phyloP scores from a whole-genome alignment of 495 filamentous ascomycete genomes.

The Annulohypoxylon bovei region DNA sequence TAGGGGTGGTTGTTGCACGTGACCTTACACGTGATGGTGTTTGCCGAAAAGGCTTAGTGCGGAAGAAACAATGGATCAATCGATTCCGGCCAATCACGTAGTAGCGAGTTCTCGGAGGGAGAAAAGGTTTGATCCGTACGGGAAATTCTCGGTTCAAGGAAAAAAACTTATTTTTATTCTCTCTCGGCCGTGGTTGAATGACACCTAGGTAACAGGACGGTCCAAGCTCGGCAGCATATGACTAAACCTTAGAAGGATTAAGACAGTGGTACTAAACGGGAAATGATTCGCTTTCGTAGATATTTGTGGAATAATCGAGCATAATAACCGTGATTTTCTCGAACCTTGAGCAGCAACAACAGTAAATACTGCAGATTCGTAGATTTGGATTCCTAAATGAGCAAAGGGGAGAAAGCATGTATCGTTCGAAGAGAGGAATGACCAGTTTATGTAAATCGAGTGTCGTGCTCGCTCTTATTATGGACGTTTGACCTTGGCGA shows the following conservation, averaged over 20 bases:
- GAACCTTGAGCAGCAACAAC: conserved; percentile 4
- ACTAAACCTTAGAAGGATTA: not conserved
- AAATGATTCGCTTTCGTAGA: conserved; percentile 15
- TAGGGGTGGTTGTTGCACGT: not conserved
- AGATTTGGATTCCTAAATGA: conserved; percentile 33
- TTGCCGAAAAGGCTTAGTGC: not conserved
- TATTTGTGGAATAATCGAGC: conserved; percentile 7
- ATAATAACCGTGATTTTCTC: conserved; percentile 11
- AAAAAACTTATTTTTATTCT: not conserved
- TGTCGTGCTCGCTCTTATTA: conserved; percentile 58
- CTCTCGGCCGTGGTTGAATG: conserved; percentile 3
- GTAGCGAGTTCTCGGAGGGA: not conserved
- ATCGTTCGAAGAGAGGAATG: conserved; percentile 42
- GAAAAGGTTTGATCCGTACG: not conserved
- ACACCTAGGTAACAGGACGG: conserved; percentile 10
- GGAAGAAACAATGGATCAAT: not conserved
- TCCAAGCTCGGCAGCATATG: conserved; percentile 22
- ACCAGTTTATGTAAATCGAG: conserved; percentile 55
- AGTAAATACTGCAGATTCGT: conserved; percentile 19
- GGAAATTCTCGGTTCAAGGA: not conserved
- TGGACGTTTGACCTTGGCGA: conserved; percentile 54
- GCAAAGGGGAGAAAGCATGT: conserved; percentile 34
- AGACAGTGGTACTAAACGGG: conserved; percentile 14
- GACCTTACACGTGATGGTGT: not conserved
- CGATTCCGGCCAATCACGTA: conserved; percentile 2